Evolutionary conservation across 805 yeast species (phyloP).

Genomic region (Nakazawaea peltata): DNA sequence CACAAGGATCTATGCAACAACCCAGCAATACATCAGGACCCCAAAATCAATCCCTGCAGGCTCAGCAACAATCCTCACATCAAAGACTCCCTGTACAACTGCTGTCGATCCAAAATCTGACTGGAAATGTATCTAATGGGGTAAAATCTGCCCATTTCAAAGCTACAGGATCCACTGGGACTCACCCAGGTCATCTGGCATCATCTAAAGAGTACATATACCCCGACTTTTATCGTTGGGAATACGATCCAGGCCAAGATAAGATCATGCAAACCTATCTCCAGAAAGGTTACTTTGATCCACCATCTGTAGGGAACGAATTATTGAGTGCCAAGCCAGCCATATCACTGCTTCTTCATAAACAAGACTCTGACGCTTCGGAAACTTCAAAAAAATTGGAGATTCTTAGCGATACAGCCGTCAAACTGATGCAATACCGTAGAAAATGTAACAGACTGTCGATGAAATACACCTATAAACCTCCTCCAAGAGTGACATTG

Average conservation of each 20-base stretch:
- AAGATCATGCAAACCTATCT: slow-evolving; percentile 43
- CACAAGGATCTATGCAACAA: too few relatives aligned
- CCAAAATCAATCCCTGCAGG: too few relatives aligned
- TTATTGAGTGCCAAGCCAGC: slow-evolving; percentile 61
- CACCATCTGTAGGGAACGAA: slow-evolving; percentile 58
- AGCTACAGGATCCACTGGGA: too few relatives aligned
- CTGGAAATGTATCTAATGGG: too few relatives aligned
- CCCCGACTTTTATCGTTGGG: slow-evolving; percentile 75
- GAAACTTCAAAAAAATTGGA: slow-evolving; percentile 17
- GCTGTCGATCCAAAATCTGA: not conserved
- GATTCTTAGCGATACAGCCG: slow-evolving; percentile 40
- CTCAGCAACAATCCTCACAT: too few relatives aligned
- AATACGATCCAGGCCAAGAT: slow-evolving; percentile 47
- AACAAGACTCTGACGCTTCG: slow-evolving; percentile 12
- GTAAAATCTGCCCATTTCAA: too few relatives aligned
- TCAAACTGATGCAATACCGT: slow-evolving; percentile 40
- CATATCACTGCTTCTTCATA: slow-evolving; percentile 27
- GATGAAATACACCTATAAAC: slow-evolving; percentile 51
- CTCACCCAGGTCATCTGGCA: too few relatives aligned
- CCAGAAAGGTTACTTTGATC: slow-evolving; percentile 65
- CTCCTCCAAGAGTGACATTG: slow-evolving; percentile 85
- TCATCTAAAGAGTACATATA: slow-evolving; percentile 21
- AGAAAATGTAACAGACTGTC: slow-evolving; percentile 35
- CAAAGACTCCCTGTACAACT: not conserved
- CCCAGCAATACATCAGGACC: too few relatives aligned